Evolutionary conservation across 306 rosid genomes (phyloP), one percentile per base, ranked within the genome.

Genomic region (Datisca glomerata): DNA sequence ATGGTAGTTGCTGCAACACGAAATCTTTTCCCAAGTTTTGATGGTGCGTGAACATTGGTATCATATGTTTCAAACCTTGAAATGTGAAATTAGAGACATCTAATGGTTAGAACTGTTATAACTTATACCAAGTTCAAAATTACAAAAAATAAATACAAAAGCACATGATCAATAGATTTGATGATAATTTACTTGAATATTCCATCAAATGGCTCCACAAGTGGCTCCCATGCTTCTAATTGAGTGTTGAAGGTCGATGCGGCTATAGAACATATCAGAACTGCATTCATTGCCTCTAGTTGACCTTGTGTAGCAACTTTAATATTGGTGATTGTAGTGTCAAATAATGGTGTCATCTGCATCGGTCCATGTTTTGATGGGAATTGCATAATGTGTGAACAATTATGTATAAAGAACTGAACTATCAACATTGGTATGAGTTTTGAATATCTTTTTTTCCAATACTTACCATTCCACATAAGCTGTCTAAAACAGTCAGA

Each of bases 211-310:
- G 98, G 93, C 64, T 89, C 98, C 54, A 89, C 78, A 51, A 89
- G 71, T 39, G 98, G 98, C 49, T 89, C 98, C 98, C 98, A 89
- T 13, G 95, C 86, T 75, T 89, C 95, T 64, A 84, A 70, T 59
- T 80, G 86, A 25, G 98, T 70, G 57, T 89, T 89, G 70, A 89
- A 89, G 67, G 95, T 74, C 38, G 98, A 89, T 23, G 95, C 86
- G 63, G 93, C 98, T 66, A 84, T 84, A 19, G 98, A 80, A 56
- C 84, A 81, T 61, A 89, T 75, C 57, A 89, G 69, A 18, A 89
- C 96, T 22, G 93, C 95, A 70, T 89, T 89, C 86, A 89, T 78
- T 22, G 78, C 85, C 55, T 84, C 79, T 28, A 78, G 59, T 44
- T 65, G 85, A 55, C 98, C 98, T 50, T 84, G 95, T 14, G 98